Evolutionary conservation across 1,284 basidiomycete species (phyloP).

Genomic region (Trichosporon sp.): DNA sequence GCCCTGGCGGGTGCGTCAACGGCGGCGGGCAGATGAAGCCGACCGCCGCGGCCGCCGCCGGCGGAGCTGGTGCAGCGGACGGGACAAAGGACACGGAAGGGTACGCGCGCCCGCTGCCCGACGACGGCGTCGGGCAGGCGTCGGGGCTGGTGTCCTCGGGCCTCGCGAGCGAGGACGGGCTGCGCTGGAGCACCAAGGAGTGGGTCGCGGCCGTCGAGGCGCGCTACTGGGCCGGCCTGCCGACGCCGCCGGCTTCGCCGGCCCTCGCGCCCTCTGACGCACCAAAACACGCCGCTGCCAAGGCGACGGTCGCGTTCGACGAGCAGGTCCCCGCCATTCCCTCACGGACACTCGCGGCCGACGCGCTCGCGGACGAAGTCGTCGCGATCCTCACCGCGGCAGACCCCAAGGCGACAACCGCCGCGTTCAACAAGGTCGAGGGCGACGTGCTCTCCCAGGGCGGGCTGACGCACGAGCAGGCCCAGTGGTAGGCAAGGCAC

Average conservation of each 20-base stretch:
- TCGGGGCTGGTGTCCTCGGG: constrained; percentile 19
- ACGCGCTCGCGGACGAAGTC: constrained; percentile 53
- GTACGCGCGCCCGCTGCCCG: constrained; percentile 57
- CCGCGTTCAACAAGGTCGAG: constrained; percentile 79
- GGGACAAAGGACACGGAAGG: constrained; percentile 56
- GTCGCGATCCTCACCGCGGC: constrained; percentile 48
- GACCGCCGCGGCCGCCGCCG: too few species aligned
- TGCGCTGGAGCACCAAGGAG: constrained; percentile 55
- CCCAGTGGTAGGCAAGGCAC: constrained; percentile 63
- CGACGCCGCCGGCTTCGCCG: constrained; percentile 57
- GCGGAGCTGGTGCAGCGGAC: too few species aligned
- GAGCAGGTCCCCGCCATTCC: neutral
- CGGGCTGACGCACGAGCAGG: constrained; percentile 57
- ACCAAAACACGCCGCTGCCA: neutral
- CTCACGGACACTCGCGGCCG: constrained; percentile 36
- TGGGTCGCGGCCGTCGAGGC: constrained; percentile 74
- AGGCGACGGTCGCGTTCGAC: constrained; percentile 5
- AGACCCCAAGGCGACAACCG: constrained; percentile 49
- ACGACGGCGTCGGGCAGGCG: constrained; percentile 41
- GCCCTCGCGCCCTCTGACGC: neutral
- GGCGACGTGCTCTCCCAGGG: constrained; percentile 67
- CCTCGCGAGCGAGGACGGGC: constrained; percentile 49
- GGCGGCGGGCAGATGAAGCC: constrained; percentile 88
- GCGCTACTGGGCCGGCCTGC: constrained; percentile 63
- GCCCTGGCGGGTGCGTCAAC: constrained; percentile 94